Evolutionary conservation across 2,329 filamentous ascomycete species (phyloP).

Genomic region (Cytospora piceae): DNA sequence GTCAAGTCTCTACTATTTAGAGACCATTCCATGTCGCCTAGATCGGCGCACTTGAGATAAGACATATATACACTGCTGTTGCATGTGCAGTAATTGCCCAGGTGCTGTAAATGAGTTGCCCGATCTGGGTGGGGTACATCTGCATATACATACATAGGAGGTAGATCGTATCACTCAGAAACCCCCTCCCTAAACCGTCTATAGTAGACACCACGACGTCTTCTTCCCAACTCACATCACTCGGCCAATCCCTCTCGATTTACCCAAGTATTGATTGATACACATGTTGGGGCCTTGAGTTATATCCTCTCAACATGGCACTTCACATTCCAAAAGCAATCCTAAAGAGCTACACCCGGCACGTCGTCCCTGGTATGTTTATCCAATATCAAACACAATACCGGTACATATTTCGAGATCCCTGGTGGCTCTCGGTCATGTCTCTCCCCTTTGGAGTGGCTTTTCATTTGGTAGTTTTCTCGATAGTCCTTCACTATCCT

Average conservation of each 20-base stretch:
- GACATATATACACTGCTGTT: neutral
- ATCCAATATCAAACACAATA: neutral
- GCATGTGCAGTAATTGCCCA: constrained; percentile 4
- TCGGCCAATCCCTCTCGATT: neutral
- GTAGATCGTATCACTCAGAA: neutral
- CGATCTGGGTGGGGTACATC: neutral
- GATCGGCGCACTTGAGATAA: neutral
- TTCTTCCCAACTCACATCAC: neutral
- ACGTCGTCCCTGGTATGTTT: constrained; percentile 26
- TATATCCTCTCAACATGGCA: constrained; percentile 14
- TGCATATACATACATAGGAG: neutral
- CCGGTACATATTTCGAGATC: neutral
- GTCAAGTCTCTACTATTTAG: neutral
- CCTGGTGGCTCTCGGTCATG: neutral
- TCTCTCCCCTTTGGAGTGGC: neutral
- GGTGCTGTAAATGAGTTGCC: neutral
- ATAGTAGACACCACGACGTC: neutral
- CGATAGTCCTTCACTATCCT: neutral
- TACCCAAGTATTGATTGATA: too few species aligned
- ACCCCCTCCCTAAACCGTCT: too few species aligned
- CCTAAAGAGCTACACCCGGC: constrained; percentile 18
- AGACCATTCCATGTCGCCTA: too few species aligned
- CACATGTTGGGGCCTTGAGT: neutral
- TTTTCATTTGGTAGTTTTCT: neutral
- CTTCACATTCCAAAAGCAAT: constrained; percentile 24